Evolutionary conservation across 2,329 filamentous ascomycete species (phyloP).

Genomic region (Aspergillus latus): DNA sequence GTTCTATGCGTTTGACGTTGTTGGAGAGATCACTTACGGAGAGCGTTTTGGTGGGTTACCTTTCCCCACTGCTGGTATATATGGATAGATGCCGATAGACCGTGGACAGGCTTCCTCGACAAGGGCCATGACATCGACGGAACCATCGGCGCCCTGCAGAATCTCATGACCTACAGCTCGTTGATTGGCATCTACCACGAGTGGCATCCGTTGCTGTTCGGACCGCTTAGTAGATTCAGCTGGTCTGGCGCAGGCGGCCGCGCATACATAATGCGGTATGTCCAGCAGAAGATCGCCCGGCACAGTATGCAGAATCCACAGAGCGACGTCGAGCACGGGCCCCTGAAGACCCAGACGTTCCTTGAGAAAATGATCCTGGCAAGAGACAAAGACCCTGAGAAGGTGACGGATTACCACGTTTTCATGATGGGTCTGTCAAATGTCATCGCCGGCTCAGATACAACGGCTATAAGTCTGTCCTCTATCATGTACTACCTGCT

Average conservation of each 20-base stretch:
- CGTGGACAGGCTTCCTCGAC: constrained; percentile 48
- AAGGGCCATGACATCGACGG: constrained; percentile 47
- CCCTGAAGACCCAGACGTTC: constrained; percentile 36
- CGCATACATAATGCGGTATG: constrained; percentile 35
- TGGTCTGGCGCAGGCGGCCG: constrained; percentile 34
- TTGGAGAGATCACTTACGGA: constrained; percentile 52
- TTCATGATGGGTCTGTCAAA: constrained; percentile 40
- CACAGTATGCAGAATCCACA: constrained; percentile 18
- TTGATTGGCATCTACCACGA: constrained; percentile 46
- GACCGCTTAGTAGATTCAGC: constrained; percentile 28
- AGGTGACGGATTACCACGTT: constrained; percentile 42
- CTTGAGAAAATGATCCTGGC: constrained; percentile 45
- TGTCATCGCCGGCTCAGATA: constrained; percentile 42
- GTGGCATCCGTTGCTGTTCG: constrained; percentile 40
- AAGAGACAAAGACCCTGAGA: constrained; percentile 44
- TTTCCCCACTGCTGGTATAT: not conserved
- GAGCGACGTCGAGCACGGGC: not conserved
- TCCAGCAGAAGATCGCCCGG: constrained; percentile 32
- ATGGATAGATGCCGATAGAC: constrained; percentile 18
- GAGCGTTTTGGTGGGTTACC: constrained; percentile 30
- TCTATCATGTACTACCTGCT: constrained; percentile 49
- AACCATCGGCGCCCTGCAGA: constrained; percentile 43
- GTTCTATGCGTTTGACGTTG: constrained; percentile 45
- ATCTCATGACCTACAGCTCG: constrained; percentile 38
- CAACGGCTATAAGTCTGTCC: constrained; percentile 51